Evolutionary conservation across 129 eudicot species (phyloP).

Genomic region (sunflower (Helianthus annuus)): DNA sequence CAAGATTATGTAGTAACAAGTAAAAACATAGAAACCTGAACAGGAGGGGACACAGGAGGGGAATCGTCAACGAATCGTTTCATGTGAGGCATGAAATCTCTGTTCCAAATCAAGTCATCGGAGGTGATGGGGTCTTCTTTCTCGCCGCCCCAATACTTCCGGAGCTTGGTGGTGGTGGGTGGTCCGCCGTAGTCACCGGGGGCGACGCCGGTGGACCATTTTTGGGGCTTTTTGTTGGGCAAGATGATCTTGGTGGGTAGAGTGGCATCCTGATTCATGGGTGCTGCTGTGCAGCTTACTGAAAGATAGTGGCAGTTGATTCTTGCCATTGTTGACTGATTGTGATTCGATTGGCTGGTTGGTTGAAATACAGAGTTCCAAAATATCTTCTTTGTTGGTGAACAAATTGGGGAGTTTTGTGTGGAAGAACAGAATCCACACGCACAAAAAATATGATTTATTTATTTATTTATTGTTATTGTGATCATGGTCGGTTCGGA

Average conservation of each 20-base stretch:
- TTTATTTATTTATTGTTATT: too few species aligned
- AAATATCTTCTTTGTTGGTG: not conserved
- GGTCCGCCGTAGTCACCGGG: conserved; percentile 99
- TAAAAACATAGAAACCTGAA: conserved; percentile 38
- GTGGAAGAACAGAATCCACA: conserved; percentile 10
- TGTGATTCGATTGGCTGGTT: not conserved
- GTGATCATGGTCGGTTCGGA: too few species aligned
- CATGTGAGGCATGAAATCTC: conserved; percentile 82
- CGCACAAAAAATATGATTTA: not conserved
- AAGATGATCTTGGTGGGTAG: conserved; percentile 78
- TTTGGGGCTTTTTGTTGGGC: conserved; percentile 81
- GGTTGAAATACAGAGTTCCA: not conserved
- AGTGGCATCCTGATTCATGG: conserved; percentile 42
- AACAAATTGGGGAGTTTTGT: not conserved
- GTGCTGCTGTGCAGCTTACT: conserved; percentile 41
- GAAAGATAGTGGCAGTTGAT: conserved; percentile 47
- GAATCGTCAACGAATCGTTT: conserved; percentile 47
- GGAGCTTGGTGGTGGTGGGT: conserved; percentile 83
- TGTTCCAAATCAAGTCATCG: conserved; percentile 77
- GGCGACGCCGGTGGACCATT: conserved; percentile 93
- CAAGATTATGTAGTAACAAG: not conserved
- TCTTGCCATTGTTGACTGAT: conserved; percentile 42
- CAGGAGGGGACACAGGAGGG: conserved; percentile 41
- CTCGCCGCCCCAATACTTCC: conserved; percentile 94
- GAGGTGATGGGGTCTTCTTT: conserved; percentile 81